Evolutionary conservation across 176 grass and related monocot genomes (phyloP), one percentile per base, ranked within the genome.

Genomic region (Lolium multiflorum): DNA sequence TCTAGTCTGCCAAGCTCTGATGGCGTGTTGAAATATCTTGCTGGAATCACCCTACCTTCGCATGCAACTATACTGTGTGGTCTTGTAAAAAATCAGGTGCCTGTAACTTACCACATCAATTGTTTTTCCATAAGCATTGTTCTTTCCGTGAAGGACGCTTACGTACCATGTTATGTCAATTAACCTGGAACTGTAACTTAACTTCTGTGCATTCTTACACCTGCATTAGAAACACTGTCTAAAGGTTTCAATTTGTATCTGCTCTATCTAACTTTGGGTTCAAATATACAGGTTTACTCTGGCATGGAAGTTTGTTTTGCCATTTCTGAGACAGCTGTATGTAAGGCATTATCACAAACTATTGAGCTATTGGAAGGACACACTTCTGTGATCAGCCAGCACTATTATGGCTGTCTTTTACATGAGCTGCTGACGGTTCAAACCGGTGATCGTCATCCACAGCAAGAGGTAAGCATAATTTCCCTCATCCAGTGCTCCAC

Each of bases 341-440:
- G 80, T 65, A 90, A 85, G 63, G 92, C 88, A 76, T 89, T 98
- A 26, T 94, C 93, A 68, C 92, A 94, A 84, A 91, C 88, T 74
- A 94, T 96, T 85, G 93, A 98, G 84, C 80, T 98, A 89, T 86
- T 98, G 78, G 96, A 98, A 91, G 96, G 93, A 21, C 91, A 89
- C 79, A 96, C 90, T 35, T 85, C 96, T 82, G 58, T 92, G 66
- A 94, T 98, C 83, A 96, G 91, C 82, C 96, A 98, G 66, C 88
- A 98, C 35, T 98, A 96, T 76, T 98, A 96, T 67, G 96, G 93
- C 16, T 96, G 93, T 89, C 89, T 98, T 81, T 94, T 98, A 81
- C 91, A 91, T 43, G 93, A 98, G 77, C 85, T 98, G n/a, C 86
- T 98, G 71, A 86, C 90, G 20, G 94, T 96, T 89, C 96, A 94